phyloP scores from a whole-genome alignment of 2,329 filamentous ascomycete species.

The Microsporum ferrugineum region DNA sequence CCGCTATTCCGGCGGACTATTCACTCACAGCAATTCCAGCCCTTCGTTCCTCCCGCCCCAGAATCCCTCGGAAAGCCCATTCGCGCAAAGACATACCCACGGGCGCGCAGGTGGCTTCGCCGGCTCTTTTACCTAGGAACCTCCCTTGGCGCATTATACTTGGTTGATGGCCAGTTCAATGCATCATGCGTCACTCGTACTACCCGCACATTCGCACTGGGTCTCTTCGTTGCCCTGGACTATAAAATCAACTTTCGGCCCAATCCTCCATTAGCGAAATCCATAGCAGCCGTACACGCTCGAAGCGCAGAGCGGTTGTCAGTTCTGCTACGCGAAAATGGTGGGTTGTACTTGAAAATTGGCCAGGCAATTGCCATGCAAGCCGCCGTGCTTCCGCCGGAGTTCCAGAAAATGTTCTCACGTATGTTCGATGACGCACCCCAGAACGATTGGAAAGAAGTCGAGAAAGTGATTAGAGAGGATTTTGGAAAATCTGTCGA shows the following conservation, averaged over 20 bases:
- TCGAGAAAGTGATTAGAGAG: slow-evolving; percentile 72
- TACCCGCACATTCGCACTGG: slow-evolving; percentile 66
- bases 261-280: slow-evolving; percentile 60
- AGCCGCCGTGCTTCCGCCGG: slow-evolving; percentile 79
- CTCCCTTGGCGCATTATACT: slow-evolving; percentile 51
- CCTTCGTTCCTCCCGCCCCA: slow-evolving; percentile 65
- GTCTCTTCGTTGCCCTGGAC: slow-evolving; percentile 71
- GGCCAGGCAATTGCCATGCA: slow-evolving; percentile 98
- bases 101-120: slow-evolving; percentile 63
- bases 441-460: slow-evolving; percentile 76
- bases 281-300: slow-evolving; percentile 64
- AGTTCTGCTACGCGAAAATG: slow-evolving; percentile 70
- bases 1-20: not conserved
- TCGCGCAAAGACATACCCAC: slow-evolving; percentile 58
- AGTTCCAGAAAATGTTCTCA: slow-evolving; percentile 92
- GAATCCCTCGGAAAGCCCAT: slow-evolving; percentile 62
- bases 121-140: slow-evolving; percentile 54
- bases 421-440: slow-evolving; percentile 97
- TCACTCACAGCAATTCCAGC: slow-evolving; percentile 20
- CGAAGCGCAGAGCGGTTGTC: slow-evolving; percentile 77
- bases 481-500: slow-evolving; percentile 79
- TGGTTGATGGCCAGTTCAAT: slow-evolving; percentile 62
- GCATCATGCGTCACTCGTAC: slow-evolving; percentile 69
- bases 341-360: slow-evolving; percentile 92
- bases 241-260: slow-evolving; percentile 95